Evolutionary conservation across 805 yeast genomes (phyloP), one percentile per base, ranked within the genome.

Genomic region (Kodamaea hsintzibuensis): DNA sequence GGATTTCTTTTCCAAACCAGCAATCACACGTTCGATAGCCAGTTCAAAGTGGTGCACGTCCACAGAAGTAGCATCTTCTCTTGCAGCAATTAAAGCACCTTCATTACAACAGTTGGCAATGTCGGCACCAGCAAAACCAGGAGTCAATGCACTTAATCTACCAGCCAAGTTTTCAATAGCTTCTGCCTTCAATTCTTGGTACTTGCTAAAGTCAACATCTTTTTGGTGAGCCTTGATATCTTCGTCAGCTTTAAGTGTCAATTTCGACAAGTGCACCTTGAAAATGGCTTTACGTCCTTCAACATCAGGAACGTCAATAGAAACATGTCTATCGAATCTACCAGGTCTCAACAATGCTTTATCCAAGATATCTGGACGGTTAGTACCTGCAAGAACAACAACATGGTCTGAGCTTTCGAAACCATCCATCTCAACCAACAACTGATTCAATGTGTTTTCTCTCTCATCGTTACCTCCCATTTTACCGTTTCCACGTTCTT

Each of bases 41-140:
- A 83, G 87, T 70, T 91, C 98, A 65, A 91, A 92, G 73, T 91
- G 96, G 51, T 76, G 72, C 60, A 87, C 69, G 49, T 79, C 82
- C 39, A 92, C 92, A 47, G 71, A 67, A 6, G 73, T 72, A 47
- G 88, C 85, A 61, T 86, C 83, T 53, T 77, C 79, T 71, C 97
- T 83, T 1, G 97, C 97, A 12, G 97, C 97, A 65, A 89, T 87
- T 61, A 91, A 80, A 2, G 97, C 97, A 30, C 96, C 96, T 73
- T 91, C 97, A 66, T 91, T 91, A 77, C 96, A 89, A 62, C 89
- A 89, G 71, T 91, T 91, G 54, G 97, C 97, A 67, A 91, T 91
- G 69, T 92, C 97, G 25, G 98, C 98, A 68, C 98, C 98, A 7
- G 96, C 85, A 68, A 91, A 91, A 0, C 98, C 98, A 0, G 98